Base-by-base conservation (phyloP, 2,329 filamentous ascomycete genomes). In the Cladosporium sp. region DNA sequence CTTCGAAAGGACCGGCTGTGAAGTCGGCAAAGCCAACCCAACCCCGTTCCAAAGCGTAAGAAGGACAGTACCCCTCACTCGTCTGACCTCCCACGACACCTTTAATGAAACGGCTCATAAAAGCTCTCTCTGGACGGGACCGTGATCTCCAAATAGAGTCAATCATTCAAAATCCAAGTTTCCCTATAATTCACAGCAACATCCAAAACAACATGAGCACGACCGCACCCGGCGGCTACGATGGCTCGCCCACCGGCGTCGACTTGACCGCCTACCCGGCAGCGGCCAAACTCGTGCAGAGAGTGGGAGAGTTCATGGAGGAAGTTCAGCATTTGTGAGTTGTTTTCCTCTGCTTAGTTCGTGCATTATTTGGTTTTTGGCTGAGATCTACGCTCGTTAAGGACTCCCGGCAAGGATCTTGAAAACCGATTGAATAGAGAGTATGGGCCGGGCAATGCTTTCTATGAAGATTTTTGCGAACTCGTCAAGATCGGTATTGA, bases 401-500 rank as follows among this genome's bases (percentile, higher is more conserved):
- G 67, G 19, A 69, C 66, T 4, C 67, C 67, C 6, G 67, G 67
- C 11, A 62, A 63, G 50, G 59, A 57, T 19, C 63, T 69, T 38
- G 67, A 69, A 57, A 43, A 50, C 12, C 59, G 62, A 39, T 59
- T 69, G 4, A 69, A 69, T 53, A 43, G 45, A 9, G 48, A 63
- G 50, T 69, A 68, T 40, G 67, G 67, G 3, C 63, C 67, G 0
- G 65, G 66, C n/a, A 67, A 62, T 33, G 46, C 60, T 2, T 63
- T 65, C 52, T 69, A 67, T 53, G 65, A 67, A 38, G 65, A 69
- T 33, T 60, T 69, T 29, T 68, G 67, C 47, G 50, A 41, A 0
- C 53, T 66, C 8, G 65, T 64, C 29, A 63, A 60, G n/a, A 55
- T 63, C 55, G 66, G 67, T 2, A 53, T 69, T 1, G 40, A 62